Base-by-base conservation (phyloP, 331 rosid species). In the Stylosanthes scabra region DNA sequence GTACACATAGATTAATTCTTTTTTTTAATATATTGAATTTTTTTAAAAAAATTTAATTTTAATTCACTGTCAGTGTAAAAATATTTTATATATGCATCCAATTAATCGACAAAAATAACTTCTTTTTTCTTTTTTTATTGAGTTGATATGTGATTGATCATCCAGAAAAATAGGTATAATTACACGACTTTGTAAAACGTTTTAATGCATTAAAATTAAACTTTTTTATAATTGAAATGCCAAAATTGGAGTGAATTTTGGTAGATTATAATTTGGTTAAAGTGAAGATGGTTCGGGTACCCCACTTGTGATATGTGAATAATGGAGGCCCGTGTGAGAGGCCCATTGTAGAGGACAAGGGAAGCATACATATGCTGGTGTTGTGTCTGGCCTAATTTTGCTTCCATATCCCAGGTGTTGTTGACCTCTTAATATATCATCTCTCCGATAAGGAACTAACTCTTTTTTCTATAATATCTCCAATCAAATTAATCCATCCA, bases 361-460 rank as follows among this genome's bases (percentile, higher is more conserved):
- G 76, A 25, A 10, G 72, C 28, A 54, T 73, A 68, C 28, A 54
- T 73, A 68, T 63, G 40, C 68, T 55, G 74, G 31, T 49, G 5
- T 41, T 13, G 68, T 69, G 81, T 60, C 61, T 59, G 71, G 64
- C 86, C 68, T 8, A 64, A 70, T 60, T 78, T 67, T 59, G 77
- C 74, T 59, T 68, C 70, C 25, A 20, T 20, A 20, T 20, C 9
- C 79, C 14, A 59, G 79, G 55, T 3, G 55, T 3, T 81, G 88
- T 84, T 78, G 88, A 81, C 88, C 83, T 70, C 73, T 4, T 50
- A 6, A 20, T 20, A 20, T 20, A 20, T 20, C 25, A 20, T 20
- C 25, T 7, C 14, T 25, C 37, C 37, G 3, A 31, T 31, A 59
- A 37, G 40, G 55, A 66, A 68, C 41, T 3, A 20, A 20, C 25